Conservation (phyloP, 345 rosid species). For the Dipteronia dyeriana region DNA sequence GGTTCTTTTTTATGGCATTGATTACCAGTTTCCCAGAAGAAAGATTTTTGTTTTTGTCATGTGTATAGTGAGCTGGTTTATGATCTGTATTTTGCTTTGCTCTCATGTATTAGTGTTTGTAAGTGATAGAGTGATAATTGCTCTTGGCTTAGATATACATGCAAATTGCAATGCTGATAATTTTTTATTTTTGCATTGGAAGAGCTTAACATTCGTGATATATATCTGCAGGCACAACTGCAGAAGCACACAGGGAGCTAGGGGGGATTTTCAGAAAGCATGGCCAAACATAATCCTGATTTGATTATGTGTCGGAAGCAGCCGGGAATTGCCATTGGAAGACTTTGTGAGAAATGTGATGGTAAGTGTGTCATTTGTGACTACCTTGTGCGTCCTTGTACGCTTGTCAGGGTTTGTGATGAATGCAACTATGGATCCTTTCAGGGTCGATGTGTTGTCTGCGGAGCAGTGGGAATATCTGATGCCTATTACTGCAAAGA, state of each 20-base stretch:
- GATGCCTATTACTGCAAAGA: slow-evolving; percentile 51
- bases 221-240: not conserved
- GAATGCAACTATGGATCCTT: slow-evolving; percentile 46
- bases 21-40: too few species aligned
- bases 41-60: too few species aligned
- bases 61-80: too few species aligned
- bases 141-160: not conserved
- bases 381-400: slow-evolving; percentile 44
- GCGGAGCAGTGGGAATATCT: slow-evolving; percentile 45
- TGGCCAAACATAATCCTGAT: slow-evolving; percentile 50
- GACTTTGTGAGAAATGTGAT: slow-evolving; percentile 41
- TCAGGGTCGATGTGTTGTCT: slow-evolving; percentile 45
- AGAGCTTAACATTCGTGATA: not conserved
- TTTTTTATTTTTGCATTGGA: not conserved
- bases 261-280: slow-evolving; percentile 1
- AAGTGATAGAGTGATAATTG: not conserved
- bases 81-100: too few species aligned
- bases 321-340: slow-evolving; percentile 46
- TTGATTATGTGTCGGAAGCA: slow-evolving; percentile 46
- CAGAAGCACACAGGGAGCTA: not conserved
- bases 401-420: slow-evolving; percentile 43
- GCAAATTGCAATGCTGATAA: not conserved
- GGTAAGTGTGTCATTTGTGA: slow-evolving; percentile 46
- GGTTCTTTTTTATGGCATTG: too few species aligned
- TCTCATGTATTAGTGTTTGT: too few species aligned